These are phyloP conservation scores for Trypanosomatidae sp. DNA, from an alignment of 208 protist species.

Conservation along the genomic window DNA sequence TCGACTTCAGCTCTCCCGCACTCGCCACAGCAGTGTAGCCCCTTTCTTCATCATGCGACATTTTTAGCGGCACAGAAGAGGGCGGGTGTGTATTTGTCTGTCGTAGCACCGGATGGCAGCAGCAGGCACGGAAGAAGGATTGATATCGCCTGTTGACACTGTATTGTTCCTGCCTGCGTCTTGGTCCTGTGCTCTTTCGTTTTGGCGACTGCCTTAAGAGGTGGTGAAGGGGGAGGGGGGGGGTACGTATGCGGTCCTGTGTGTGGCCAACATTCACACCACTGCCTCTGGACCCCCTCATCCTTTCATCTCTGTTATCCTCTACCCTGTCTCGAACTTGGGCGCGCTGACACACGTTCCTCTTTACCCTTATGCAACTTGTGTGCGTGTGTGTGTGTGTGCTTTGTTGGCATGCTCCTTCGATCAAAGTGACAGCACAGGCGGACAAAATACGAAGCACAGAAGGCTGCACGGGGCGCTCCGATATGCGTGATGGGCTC, in stretches of 20 bases:
- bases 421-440: neutral
- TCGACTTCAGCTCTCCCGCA: constrained; percentile 22
- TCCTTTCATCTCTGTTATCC: neutral
- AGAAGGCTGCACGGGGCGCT: neutral
- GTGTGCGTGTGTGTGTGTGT: neutral
- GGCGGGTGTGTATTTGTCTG: neutral
- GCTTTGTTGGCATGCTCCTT: neutral
- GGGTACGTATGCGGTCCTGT: neutral
- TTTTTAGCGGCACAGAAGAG: neutral
- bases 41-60: neutral
- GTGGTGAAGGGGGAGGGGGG: neutral
- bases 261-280: neutral
- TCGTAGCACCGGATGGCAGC: neutral
- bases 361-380: neutral
- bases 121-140: neutral
- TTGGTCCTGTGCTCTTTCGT: neutral
- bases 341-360: neutral
- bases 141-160: neutral
- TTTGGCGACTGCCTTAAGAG: neutral
- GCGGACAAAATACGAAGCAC: neutral
- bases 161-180: neutral
- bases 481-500: neutral
- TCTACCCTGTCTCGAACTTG: neutral
- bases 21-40: neutral
- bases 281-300: neutral